phyloP scores from a whole-genome alignment of 805 yeast species.

The Ogataea nonfermentans region DNA sequence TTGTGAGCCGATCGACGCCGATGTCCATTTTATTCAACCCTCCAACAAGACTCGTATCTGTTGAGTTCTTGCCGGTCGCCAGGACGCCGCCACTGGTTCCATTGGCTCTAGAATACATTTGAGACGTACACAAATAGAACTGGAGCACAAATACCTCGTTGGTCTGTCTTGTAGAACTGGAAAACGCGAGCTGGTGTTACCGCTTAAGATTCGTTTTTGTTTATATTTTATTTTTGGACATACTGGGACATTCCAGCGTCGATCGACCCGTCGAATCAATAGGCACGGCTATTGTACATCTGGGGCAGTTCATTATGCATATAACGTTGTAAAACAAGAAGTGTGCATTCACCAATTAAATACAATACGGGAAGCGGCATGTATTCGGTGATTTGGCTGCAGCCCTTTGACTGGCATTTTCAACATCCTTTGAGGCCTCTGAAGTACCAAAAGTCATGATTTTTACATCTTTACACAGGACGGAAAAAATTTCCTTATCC shows the following conservation, averaged over 20 bases:
- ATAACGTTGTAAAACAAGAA: too few relatives aligned
- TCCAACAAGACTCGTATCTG: conserved; percentile 3
- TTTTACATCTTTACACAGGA: conserved; percentile 6
- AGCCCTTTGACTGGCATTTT: too few relatives aligned
- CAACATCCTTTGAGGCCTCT: too few relatives aligned
- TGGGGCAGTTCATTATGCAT: too few relatives aligned
- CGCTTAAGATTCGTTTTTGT: conserved; percentile 8
- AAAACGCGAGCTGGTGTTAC: conserved; percentile 3
- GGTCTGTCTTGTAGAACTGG: background rate
- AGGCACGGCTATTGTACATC: too few relatives aligned
- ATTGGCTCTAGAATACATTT: conserved; percentile 3
- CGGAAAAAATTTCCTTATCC: conserved; percentile 10
- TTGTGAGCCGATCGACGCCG: background rate
- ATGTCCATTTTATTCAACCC: conserved; percentile 3
- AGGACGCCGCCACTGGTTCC: conserved; percentile 7
- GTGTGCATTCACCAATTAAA: too few relatives aligned
- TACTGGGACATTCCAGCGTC: conserved; percentile 12
- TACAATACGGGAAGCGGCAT: too few relatives aligned
- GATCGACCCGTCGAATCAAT: conserved; percentile 5
- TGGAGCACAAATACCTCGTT: background rate
- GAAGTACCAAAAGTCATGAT: too few relatives aligned
- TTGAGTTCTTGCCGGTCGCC: conserved; percentile 1
- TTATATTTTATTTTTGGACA: conserved; percentile 5
- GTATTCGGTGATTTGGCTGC: too few relatives aligned
- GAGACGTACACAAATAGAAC: background rate